phyloP scores from a whole-genome alignment of 306 rosid genomes.

The Arachis hypogaea region DNA sequence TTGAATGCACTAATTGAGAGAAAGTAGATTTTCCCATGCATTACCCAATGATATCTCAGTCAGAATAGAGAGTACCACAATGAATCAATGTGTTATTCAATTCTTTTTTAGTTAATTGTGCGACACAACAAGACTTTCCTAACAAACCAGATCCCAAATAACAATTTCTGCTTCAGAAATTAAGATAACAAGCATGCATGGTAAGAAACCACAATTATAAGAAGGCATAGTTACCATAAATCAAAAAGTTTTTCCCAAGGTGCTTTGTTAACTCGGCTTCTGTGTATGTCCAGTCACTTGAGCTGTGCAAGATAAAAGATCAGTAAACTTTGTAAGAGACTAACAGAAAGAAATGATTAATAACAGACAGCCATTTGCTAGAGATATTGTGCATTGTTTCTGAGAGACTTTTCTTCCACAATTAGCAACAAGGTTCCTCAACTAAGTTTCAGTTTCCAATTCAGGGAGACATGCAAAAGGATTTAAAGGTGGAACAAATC shows the following conservation, averaged over 20 bases:
- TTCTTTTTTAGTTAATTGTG: neutral
- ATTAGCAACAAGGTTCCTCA: neutral
- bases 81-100: slow-evolving; percentile 3
- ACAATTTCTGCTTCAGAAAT: slow-evolving; percentile 3
- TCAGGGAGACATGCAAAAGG: neutral
- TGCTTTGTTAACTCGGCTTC: slow-evolving; percentile 83
- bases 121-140: neutral
- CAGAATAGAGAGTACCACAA: neutral
- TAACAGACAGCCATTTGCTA: neutral
- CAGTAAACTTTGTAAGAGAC: slow-evolving; percentile 38
- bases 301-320: slow-evolving; percentile 61
- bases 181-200: neutral
- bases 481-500: slow-evolving; percentile 10
- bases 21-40: slow-evolving; percentile 29
- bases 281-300: slow-evolving; percentile 86
- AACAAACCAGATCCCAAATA: neutral
- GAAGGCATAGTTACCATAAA: slow-evolving; percentile 60
- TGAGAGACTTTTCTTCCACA: slow-evolving; percentile 5
- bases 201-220: slow-evolving; percentile 16
- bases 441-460: neutral
- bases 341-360: slow-evolving; percentile 15
- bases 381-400: slow-evolving; percentile 1
- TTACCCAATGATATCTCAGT: slow-evolving; percentile 20
- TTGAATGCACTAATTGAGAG: slow-evolving; percentile 7
- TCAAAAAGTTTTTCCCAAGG: slow-evolving; percentile 77